Percentiles rank a stretch among this genome's conserved stretches.
phyloP scores from a whole-genome alignment of 257 asterid species.

The Solanum microdontum region DNA sequence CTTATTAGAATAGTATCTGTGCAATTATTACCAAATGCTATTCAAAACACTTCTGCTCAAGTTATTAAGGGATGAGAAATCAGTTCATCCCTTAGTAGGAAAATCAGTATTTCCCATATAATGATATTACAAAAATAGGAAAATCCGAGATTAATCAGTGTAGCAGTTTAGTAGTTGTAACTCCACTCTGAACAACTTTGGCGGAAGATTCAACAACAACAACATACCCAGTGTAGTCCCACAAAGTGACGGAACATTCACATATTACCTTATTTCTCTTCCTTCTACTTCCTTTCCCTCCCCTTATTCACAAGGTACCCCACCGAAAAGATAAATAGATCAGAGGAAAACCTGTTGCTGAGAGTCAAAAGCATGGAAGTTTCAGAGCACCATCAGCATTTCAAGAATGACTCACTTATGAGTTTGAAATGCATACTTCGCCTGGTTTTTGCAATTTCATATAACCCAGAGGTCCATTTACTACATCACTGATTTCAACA shows the following conservation, averaged over 20 bases:
- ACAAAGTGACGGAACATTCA: neutral
- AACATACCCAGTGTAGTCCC: neutral
- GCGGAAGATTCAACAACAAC: neutral
- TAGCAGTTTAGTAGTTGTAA: neutral
- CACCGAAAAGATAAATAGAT: neutral
- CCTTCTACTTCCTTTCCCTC: neutral
- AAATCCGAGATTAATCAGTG: neutral
- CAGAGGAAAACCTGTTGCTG: neutral
- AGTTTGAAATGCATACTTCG: neutral
- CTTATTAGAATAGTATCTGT: neutral
- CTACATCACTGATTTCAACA: neutral
- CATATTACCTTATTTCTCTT: neutral
- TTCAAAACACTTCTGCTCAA: neutral
- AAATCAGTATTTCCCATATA: neutral
- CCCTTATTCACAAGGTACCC: neutral
- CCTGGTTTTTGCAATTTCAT: neutral
- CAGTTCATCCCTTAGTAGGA: neutral
- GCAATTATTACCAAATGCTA: neutral
- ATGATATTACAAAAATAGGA: neutral
- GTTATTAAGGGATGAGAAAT: neutral
- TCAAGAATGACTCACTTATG: neutral
- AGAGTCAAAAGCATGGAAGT: neutral
- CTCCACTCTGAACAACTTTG: no score
- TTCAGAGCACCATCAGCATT: neutral
- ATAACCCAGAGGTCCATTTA: neutral